phyloP scores from a whole-genome alignment of 768 basidiomycete genomes.

The Peribolospora kevripleyi region DNA sequence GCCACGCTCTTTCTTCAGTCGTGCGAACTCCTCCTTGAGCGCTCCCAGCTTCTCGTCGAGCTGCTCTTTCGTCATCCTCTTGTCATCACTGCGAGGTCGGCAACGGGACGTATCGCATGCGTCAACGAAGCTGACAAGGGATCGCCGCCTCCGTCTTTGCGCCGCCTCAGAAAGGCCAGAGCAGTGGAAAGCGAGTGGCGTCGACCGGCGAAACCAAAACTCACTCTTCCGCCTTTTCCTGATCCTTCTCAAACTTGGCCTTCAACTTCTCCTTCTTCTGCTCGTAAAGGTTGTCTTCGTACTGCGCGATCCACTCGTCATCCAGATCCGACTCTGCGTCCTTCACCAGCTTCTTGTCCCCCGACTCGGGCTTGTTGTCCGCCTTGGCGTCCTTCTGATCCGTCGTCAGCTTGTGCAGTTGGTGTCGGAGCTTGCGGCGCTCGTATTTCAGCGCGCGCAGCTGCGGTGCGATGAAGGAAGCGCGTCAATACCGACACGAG shows the following conservation, averaged over 20 bases:
- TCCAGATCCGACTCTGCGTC: constrained; percentile 74
- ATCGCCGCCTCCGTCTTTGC: background rate
- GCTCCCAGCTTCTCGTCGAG: no score
- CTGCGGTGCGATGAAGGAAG: constrained; percentile 23
- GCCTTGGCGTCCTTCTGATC: constrained; percentile 33
- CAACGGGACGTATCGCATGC: no score
- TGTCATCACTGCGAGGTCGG: background rate
- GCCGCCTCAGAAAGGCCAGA: background rate
- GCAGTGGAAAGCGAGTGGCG: background rate
- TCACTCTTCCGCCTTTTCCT: constrained; percentile 23
- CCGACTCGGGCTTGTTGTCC: constrained; percentile 41
- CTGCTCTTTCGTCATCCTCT: no score
- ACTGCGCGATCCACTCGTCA: constrained; percentile 59
- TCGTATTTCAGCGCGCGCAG: constrained; percentile 79
- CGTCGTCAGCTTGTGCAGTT: constrained; percentile 35
- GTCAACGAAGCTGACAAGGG: no score
- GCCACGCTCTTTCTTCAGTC: no score
- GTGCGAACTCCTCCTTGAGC: no score
- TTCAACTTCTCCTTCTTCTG: constrained; percentile 71
- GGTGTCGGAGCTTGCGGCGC: constrained; percentile 83
- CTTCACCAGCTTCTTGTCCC: constrained; percentile 31
- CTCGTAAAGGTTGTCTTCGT: constrained; percentile 50
- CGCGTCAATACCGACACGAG: background rate
- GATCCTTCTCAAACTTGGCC: constrained; percentile 60
- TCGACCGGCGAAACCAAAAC: no score